phyloP scores from a whole-genome alignment of 345 rosid genomes.

The Brassica nigra region DNA sequence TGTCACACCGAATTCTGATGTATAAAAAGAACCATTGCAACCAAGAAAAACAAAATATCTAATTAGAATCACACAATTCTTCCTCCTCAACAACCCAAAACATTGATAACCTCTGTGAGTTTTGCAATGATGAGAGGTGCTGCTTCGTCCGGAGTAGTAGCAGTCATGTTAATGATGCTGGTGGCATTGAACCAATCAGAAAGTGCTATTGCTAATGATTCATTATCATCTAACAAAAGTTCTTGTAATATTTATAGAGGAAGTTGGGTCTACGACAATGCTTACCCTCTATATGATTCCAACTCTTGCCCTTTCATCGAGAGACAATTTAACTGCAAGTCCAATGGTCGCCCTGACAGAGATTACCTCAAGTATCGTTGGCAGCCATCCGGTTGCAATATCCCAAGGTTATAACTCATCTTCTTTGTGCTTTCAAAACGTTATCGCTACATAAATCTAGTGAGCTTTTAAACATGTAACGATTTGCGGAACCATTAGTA shows the following conservation, averaged over 20 bases:
- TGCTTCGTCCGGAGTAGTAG: constrained; percentile 10
- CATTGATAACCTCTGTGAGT: constrained; percentile 13
- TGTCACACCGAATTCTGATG: not conserved
- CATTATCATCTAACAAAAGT: constrained; percentile 12
- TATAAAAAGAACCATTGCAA: constrained; percentile 11
- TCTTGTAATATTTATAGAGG: constrained; percentile 49
- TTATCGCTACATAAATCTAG: not conserved
- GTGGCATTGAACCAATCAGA: constrained; percentile 30
- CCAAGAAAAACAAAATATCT: not conserved
- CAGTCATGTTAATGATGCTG: constrained; percentile 32
- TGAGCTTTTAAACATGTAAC: not conserved
- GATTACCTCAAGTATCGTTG: constrained; percentile 65
- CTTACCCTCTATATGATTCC: constrained; percentile 56
- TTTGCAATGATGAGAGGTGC: constrained; percentile 40
- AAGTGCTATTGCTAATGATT: constrained; percentile 23
- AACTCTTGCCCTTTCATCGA: constrained; percentile 54
- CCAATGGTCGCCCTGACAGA: constrained; percentile 59
- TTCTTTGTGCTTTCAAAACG: not conserved
- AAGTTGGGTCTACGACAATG: constrained; percentile 61
- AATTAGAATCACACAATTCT: constrained; percentile 27
- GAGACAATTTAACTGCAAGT: constrained; percentile 56
- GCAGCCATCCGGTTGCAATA: constrained; percentile 57
- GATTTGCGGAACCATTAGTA: not conserved
- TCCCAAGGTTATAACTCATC: constrained; percentile 50
- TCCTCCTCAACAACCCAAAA: constrained; percentile 36